A percentile compares a stretch with the other conserved stretches of the same genome.
Evolutionary conservation across 305 asterid genomes (phyloP).

Genomic region (Fraxinus velutina): DNA sequence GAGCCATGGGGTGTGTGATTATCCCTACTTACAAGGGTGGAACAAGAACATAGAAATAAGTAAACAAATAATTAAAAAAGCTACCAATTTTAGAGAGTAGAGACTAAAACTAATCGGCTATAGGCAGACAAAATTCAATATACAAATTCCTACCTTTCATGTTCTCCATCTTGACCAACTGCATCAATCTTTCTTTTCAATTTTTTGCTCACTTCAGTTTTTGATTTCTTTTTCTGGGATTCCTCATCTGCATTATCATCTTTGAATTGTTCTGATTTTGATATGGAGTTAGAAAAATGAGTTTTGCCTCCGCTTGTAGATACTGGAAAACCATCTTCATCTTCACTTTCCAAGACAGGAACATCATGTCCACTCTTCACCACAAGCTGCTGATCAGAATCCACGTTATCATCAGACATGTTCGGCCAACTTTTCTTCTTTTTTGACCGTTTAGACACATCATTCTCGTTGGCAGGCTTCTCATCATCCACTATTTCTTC

Average conservation of each 20-base stretch:
- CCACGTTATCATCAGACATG: constrained; percentile 30
- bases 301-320: constrained; percentile 23
- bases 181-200: constrained; percentile 56
- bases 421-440: constrained; percentile 48
- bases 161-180: constrained; percentile 38
- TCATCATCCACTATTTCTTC: constrained; percentile 80
- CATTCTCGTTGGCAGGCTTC: constrained; percentile 42
- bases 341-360: constrained; percentile 70
- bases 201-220: constrained; percentile 31
- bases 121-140: background rate
- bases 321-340: constrained; percentile 86
- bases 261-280: constrained; percentile 11
- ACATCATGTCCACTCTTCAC: constrained; percentile 35
- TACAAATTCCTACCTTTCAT: constrained; percentile 39
- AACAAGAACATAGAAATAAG: background rate
- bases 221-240: constrained; percentile 34
- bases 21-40: constrained; percentile 29
- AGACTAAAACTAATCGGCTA: background rate
- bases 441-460: constrained; percentile 39
- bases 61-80: background rate
- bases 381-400: constrained; percentile 45
- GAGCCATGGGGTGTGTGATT: constrained; percentile 20
- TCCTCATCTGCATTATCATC: constrained; percentile 26
- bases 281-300: background rate
- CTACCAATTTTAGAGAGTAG: background rate